Conservation (phyloP, 2,329 filamentous ascomycete species). For the Talaromyces sp. region DNA sequence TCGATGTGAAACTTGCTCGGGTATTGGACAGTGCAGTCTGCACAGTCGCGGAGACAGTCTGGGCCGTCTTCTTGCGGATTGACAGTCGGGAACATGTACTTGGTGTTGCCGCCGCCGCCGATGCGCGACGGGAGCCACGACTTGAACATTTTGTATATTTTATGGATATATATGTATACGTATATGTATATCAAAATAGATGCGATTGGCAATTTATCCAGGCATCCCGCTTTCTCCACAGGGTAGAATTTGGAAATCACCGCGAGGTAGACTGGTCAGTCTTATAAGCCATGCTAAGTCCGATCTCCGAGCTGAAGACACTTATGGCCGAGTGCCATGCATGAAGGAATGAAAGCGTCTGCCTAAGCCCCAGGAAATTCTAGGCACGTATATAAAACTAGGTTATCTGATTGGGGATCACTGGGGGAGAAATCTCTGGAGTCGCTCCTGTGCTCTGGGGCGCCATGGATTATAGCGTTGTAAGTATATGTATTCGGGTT, state of each 20-base stretch:
- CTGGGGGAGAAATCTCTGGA: neutral
- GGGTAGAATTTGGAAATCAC: neutral
- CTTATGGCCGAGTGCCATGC: neutral
- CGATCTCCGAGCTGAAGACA: neutral
- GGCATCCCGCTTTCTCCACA: neutral
- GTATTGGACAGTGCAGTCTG: conserved; percentile 30
- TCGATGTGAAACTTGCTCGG: conserved; percentile 33
- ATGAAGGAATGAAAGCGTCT: neutral
- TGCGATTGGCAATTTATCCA: neutral
- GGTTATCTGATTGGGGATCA: neutral
- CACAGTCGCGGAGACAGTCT: conserved; percentile 31
- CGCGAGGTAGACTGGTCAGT: neutral
- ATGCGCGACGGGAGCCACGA: conserved; percentile 23
- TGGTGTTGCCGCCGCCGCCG: conserved; percentile 13
- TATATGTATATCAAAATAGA: neutral
- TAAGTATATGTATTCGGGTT: neutral
- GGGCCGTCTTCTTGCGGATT: conserved; percentile 27
- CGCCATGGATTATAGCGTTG: neutral
- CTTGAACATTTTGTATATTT: conserved; percentile 22
- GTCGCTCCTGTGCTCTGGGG: neutral
- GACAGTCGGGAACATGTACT: conserved; percentile 34
- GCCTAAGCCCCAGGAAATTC: neutral
- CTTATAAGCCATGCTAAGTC: neutral
- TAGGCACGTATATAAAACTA: neutral
- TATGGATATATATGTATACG: neutral